These are phyloP conservation scores for Phytophthora melonis DNA, from an alignment of 352 stramenopile genomes.

Conservation along the genomic window DNA sequence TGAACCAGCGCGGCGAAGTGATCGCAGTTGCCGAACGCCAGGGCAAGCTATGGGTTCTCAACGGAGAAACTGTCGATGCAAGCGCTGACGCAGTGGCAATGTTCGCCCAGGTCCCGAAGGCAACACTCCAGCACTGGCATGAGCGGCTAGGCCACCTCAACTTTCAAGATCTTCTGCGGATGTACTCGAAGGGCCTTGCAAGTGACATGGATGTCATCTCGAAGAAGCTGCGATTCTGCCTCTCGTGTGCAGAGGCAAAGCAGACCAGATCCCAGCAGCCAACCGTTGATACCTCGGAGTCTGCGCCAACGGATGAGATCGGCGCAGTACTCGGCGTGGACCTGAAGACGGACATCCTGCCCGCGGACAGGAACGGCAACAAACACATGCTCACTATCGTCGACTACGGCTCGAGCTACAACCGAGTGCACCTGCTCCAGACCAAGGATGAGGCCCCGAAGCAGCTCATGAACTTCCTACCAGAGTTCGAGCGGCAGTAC, in stretches of 20 bases:
- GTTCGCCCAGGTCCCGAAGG: not conserved
- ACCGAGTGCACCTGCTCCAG: not conserved
- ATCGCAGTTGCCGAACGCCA: not conserved
- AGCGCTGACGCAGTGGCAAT: not conserved
- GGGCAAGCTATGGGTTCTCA: not conserved
- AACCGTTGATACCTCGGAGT: not conserved
- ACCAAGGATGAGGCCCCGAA: not conserved
- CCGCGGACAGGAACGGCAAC: not conserved
- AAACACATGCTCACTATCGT: not conserved
- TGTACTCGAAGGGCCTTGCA: not conserved
- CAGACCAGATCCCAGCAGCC: conserved; percentile 1
- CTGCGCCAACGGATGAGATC: not conserved
- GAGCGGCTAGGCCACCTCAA: not conserved
- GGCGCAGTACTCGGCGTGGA: not conserved
- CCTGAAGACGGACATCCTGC: not conserved
- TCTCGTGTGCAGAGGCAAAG: not conserved
- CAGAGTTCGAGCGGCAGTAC: no score
- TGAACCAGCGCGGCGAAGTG: not conserved
- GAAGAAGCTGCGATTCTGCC: not conserved
- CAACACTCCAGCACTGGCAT: not conserved
- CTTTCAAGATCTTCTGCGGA: not conserved
- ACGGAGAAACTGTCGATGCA: not conserved
- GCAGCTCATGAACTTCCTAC: no score
- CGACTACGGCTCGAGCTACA: not conserved
- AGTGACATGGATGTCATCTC: not conserved